These are phyloP conservation scores for Camellia oleifera DNA, from an alignment of 179 eudicot genomes.

Conservation along the genomic window DNA sequence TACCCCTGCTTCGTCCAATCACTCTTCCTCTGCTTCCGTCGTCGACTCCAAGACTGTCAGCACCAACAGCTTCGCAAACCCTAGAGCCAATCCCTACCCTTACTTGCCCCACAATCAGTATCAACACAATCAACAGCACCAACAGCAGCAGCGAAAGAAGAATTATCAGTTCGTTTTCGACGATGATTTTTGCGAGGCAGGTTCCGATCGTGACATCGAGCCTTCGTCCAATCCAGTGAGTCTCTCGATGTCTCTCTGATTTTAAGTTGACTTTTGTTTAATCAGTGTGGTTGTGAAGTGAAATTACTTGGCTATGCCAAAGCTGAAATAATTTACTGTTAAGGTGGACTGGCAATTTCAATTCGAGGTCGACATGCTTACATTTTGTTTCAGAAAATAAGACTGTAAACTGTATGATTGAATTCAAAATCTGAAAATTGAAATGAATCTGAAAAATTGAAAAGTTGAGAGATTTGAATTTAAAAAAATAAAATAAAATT, in stretches of 20 bases:
- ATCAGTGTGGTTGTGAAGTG: no score
- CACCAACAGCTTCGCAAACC: slow-evolving; percentile 17
- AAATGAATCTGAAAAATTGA: no score
- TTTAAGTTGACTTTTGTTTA: no score
- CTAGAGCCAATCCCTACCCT: slow-evolving; percentile 20
- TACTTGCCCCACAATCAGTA: slow-evolving; percentile 31
- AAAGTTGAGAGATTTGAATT: no score
- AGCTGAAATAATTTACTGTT: no score
- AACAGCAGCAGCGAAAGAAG: slow-evolving; percentile 19
- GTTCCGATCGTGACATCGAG: slow-evolving; percentile 37
- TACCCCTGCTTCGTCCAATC: slow-evolving; percentile 34
- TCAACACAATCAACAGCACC: neutral
- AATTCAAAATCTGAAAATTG: no score
- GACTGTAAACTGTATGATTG: no score
- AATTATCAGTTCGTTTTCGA: slow-evolving; percentile 21
- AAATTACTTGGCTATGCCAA: no score
- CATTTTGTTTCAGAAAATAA: no score
- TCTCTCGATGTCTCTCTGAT: neutral
- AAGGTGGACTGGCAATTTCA: no score
- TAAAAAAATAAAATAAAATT: no score
- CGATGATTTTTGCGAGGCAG: slow-evolving; percentile 36
- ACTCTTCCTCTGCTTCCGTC: slow-evolving; percentile 23
- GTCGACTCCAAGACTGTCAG: slow-evolving; percentile 11
- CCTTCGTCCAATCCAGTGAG: slow-evolving; percentile 40
- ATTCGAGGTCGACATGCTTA: no score